Base-by-base conservation (phyloP, 1,284 basidiomycete species). In the Boletus semigastroideus region DNA sequence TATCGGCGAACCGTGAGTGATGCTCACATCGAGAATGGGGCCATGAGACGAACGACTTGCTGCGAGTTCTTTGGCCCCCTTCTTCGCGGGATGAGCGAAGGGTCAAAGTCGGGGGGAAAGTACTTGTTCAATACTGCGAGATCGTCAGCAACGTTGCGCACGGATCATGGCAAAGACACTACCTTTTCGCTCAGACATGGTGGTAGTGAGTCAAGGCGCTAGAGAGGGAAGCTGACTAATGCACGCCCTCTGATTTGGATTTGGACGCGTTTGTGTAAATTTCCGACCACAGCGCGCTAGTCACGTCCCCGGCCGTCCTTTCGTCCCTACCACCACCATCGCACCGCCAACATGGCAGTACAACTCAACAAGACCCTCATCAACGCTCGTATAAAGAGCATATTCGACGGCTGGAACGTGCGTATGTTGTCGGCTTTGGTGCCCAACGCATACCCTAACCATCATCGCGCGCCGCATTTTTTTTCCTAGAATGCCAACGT, bases 11-110 rank as follows among this genome's bases (percentile, higher is more conserved):
- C 20, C 39, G 36, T 5, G n/a, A 56, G 20, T 22, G 38, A 48
- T 12, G 73, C 80, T 48, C 59, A 84, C 96, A 99, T 99, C 14
- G 92, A 95, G 72, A 97, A 99, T 0, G 96, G 96, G 7, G 97
- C 95, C 96, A 99, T 99, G 43, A 99, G 83, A 79, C 95, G 92
- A 56, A 99, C 94, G 51, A 94, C 91, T 74, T 96, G 92, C 69
- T 98, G 96, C 17, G 87, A 86, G 71, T 97, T 96, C 78, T 90
- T 94, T 51, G 89, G 87, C 54, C 83, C 80, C 68, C 90, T 93
- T 62, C 94, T 78, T 61, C 97, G 81, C 41, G 93, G 92, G 72
- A 98, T 97, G 72, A 96, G 90, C 61, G 92, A 86, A 55, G 96
- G 97, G 78, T 99, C 97, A 74, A 98, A 99, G 74, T 99, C 96